These are phyloP conservation scores for Fusarium piperis DNA, from an alignment of 2,329 filamentous ascomycete genomes.

Conservation along the genomic window DNA sequence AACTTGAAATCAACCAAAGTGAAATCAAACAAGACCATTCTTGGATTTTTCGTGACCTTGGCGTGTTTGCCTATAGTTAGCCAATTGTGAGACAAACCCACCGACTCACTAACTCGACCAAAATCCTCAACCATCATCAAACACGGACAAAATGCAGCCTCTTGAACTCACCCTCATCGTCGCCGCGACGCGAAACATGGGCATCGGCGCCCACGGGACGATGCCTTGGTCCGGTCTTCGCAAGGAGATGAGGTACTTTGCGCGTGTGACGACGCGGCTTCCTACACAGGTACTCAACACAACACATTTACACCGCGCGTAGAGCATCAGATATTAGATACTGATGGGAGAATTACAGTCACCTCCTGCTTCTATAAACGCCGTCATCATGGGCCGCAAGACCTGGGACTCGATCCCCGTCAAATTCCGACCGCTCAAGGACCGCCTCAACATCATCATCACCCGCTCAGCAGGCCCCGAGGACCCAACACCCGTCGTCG, in stretches of 20 bases:
- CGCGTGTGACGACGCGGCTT: constrained; percentile 81
- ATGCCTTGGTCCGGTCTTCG: constrained; percentile 91
- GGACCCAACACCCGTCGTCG: constrained; percentile 7
- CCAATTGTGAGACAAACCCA: constrained; percentile 15
- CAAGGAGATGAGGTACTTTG: constrained; percentile 95
- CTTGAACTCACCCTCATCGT: constrained; percentile 87
- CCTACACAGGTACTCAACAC: constrained; percentile 51
- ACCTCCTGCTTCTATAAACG: constrained; percentile 62
- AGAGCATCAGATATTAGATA: not conserved
- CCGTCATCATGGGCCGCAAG: constrained; percentile 96
- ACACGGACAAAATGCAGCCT: constrained; percentile 46
- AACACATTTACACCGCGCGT: not conserved
- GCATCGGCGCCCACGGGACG: constrained; percentile 81
- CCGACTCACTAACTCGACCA: constrained; percentile 4
- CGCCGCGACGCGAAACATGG: constrained; percentile 88
- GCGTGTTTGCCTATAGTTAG: not conserved
- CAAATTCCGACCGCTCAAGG: constrained; percentile 80
- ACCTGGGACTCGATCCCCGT: constrained; percentile 92
- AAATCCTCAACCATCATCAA: constrained; percentile 8
- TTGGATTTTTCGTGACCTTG: not conserved
- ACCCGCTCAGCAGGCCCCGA: constrained; percentile 59
- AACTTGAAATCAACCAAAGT: accelerated
- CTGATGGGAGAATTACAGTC: constrained; percentile 33
- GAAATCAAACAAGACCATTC: not conserved
- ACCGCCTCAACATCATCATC: constrained; percentile 84